Percentiles rank a stretch among this genome's conserved stretches.
Evolutionary conservation across 176 grass and related monocot genomes (phyloP).

Genomic region (Poa pratensis): DNA sequence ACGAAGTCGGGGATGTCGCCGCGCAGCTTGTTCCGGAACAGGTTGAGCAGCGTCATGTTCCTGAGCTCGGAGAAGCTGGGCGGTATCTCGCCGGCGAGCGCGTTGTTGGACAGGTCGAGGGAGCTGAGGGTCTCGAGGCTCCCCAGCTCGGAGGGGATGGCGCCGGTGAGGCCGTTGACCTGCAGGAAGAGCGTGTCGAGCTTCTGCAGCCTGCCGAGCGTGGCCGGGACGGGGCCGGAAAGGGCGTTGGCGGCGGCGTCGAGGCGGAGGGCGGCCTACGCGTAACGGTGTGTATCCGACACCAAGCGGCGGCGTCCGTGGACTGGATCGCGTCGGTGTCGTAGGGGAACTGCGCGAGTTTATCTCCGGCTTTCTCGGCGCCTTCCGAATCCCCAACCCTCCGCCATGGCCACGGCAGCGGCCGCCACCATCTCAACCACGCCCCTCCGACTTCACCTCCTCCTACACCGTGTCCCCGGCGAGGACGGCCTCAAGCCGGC

Average conservation of each 20-base stretch:
- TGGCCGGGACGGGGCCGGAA: slow-evolving; percentile 66
- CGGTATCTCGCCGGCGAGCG: slow-evolving; percentile 79
- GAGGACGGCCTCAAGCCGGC: slow-evolving; percentile 49
- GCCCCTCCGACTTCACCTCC: too few species aligned
- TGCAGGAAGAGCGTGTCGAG: slow-evolving; percentile 66
- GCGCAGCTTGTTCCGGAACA: slow-evolving; percentile 75
- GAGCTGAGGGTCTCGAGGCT: slow-evolving; percentile 55
- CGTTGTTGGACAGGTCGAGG: slow-evolving; percentile 73
- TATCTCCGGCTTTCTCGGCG: slow-evolving; percentile 18
- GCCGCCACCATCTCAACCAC: too few species aligned
- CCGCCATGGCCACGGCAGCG: slow-evolving; percentile 38
- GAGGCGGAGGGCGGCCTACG: slow-evolving; percentile 53
- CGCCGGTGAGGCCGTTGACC: slow-evolving; percentile 66
- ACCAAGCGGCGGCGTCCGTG: too few species aligned
- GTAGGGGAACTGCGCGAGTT: too few species aligned
- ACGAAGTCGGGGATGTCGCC: slow-evolving; percentile 79
- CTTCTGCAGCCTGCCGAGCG: slow-evolving; percentile 65
- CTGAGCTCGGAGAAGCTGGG: slow-evolving; percentile 73
- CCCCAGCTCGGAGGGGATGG: slow-evolving; percentile 64
- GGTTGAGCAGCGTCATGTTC: slow-evolving; percentile 75
- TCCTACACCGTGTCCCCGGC: slow-evolving; percentile 65
- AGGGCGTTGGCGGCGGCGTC: slow-evolving; percentile 65
- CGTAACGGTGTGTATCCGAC: too few species aligned
- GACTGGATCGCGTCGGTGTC: too few species aligned
- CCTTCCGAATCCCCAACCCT: background rate